Base-by-base conservation (phyloP, 306 rosid species). In the Prunus campanulata region DNA sequence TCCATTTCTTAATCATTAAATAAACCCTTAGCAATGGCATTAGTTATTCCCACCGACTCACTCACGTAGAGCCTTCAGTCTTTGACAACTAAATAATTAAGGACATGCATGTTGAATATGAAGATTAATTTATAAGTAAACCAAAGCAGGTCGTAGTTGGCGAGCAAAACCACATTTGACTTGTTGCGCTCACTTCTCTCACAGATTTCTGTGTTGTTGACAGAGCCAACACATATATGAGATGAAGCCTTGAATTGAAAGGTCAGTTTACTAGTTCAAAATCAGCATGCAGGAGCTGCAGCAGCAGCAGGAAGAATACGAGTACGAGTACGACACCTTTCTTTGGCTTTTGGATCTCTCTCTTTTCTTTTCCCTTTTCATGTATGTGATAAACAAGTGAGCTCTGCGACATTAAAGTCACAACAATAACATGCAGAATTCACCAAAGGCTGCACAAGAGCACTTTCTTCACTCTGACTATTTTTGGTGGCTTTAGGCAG, bases 81-180 rank as follows among this genome's bases (percentile, higher is more conserved):
- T 48, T 46, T 60, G 69, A 60, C 59, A 47, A 24, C 8, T 42
- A 47, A 24, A 9, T 11, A 15, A 73, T 61, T 11, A 9, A 24
- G 13, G 25, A 11, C 11, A 4, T 22, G 12, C 69, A 24, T 61
- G 13, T 47, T 46, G 77, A 59, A 73, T 22, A 59, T 24, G 57
- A 74, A n/a, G 54, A 24, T 25, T 19, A 7, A 62, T 29, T 5
- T 9, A 47, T 9, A 12, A 25, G 13, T 60, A 11, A 5, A 60
- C 13, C 8, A 25, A 24, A 5, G 11, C 18, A 60, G 77, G 77
- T 60, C 77, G 65, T 18, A 27, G 29, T 74, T 74, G 77, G 77
- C 44, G 69, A 61, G 69, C 69, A 27, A 74, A 74, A 27, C 60
- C 77, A 59, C 66, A 29, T 62, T 60, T 46, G 77, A 74, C 77